Evolutionary conservation across 768 basidiomycete genomes (phyloP).

Genomic region (Hirschioporus abietinus): DNA sequence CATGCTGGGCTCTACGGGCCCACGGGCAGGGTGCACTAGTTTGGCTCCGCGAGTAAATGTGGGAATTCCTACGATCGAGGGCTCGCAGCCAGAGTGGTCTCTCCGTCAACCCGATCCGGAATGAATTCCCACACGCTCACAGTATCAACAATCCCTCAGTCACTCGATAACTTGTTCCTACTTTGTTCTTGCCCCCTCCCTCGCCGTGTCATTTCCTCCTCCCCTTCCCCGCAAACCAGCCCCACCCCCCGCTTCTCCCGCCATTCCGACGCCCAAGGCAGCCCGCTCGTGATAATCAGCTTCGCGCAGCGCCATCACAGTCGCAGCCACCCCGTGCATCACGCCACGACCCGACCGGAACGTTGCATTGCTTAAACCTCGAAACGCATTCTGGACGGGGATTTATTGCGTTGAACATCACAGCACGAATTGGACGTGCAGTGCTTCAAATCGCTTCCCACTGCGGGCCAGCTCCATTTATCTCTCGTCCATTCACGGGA

Average conservation of each 20-base stretch:
- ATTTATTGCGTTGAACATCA: background rate
- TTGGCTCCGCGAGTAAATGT: background rate
- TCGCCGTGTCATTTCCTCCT: conserved; percentile 7
- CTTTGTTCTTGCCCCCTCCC: conserved; percentile 11
- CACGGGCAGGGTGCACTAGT: background rate
- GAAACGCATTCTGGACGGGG: background rate
- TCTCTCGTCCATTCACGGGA: background rate
- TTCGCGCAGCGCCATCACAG: background rate
- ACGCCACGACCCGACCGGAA: background rate
- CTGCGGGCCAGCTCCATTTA: background rate
- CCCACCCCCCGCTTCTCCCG: conserved; percentile 16
- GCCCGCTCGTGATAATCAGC: background rate
- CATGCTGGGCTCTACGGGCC: background rate
- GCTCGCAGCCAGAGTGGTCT: background rate
- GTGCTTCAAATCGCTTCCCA: background rate
- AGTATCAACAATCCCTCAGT: background rate
- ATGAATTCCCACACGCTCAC: background rate
- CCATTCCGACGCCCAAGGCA: background rate
- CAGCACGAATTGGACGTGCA: background rate
- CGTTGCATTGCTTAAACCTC: background rate
- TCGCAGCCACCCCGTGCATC: background rate
- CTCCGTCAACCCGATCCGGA: background rate
- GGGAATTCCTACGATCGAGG: background rate
- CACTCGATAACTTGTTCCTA: background rate
- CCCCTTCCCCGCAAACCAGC: conserved; percentile 3